A percentile compares a stretch with the other conserved stretches of the same genome.
Evolutionary conservation across 2,329 filamentous ascomycete genomes (phyloP).

Genomic region (Fusarium chuoi): DNA sequence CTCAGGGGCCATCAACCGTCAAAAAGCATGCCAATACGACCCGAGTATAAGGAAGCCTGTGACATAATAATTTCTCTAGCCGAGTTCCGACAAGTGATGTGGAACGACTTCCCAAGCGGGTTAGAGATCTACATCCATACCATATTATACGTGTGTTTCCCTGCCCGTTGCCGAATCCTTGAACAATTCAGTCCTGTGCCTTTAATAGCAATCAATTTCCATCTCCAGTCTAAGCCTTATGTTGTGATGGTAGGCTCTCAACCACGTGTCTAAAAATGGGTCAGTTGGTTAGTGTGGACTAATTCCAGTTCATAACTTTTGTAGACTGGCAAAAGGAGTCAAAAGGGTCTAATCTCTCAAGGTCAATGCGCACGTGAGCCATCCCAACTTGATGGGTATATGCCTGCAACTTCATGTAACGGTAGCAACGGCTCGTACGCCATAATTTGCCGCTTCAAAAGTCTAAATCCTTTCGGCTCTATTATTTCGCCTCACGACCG

Average conservation of each 20-base stretch:
- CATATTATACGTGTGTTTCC: no score
- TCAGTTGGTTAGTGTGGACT: no score
- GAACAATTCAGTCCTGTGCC: no score
- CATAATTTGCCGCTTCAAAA: not conserved
- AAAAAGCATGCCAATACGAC: not conserved
- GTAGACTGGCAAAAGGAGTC: not conserved
- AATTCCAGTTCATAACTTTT: no score
- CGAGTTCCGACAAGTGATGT: not conserved
- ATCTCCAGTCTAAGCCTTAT: not conserved
- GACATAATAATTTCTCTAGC: not conserved
- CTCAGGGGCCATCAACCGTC: accelerated
- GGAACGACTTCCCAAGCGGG: accelerated
- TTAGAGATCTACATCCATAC: not conserved
- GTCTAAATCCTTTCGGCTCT: not conserved
- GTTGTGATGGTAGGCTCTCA: accelerated
- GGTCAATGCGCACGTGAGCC: not conserved
- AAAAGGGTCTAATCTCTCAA: not conserved
- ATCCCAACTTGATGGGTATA: not conserved
- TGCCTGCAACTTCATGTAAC: not conserved
- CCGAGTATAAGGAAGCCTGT: not conserved
- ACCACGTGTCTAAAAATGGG: accelerated
- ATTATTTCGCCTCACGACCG: not conserved
- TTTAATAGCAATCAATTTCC: not conserved
- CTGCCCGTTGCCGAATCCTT: no score
- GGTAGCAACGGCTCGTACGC: not conserved